These are phyloP conservation scores for Balamuthia mandrillaris DNA, from an alignment of 208 protist genomes.

Conservation along the genomic window DNA sequence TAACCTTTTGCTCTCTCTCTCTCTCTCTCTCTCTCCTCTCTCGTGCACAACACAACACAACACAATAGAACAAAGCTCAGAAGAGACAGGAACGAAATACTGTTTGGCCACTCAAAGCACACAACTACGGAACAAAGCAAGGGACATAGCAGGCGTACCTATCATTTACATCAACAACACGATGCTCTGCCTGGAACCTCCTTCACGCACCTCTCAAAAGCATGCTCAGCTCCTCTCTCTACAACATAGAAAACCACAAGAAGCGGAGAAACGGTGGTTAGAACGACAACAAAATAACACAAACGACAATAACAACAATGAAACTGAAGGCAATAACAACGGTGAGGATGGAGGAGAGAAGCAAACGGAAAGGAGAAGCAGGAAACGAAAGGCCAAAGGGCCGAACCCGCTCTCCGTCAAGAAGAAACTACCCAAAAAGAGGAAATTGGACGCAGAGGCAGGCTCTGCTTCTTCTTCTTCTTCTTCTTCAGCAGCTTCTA, in stretches of 20 bases:
- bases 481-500: not conserved
- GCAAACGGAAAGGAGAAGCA: not conserved
- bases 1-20: too few species aligned
- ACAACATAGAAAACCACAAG: not conserved
- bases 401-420: not conserved
- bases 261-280: not conserved
- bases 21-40: too few species aligned
- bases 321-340: not conserved
- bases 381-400: not conserved
- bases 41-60: too few species aligned
- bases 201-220: not conserved
- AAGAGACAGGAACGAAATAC: not conserved
- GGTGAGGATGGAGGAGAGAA: not conserved
- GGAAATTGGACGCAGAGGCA: not conserved
- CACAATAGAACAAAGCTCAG: too few species aligned
- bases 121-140: not conserved
- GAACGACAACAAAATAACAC: not conserved
- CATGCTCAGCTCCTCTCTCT: not conserved
- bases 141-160: not conserved
- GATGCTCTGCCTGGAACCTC: not conserved
- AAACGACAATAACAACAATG: not conserved
- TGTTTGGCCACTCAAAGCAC: constrained; percentile 5
- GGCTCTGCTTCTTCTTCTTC: not conserved
- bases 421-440: not conserved
- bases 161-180: constrained; percentile 2